Evolutionary conservation across 2,329 filamentous ascomycete species (phyloP).

Genomic region (Aphanocladium album): DNA sequence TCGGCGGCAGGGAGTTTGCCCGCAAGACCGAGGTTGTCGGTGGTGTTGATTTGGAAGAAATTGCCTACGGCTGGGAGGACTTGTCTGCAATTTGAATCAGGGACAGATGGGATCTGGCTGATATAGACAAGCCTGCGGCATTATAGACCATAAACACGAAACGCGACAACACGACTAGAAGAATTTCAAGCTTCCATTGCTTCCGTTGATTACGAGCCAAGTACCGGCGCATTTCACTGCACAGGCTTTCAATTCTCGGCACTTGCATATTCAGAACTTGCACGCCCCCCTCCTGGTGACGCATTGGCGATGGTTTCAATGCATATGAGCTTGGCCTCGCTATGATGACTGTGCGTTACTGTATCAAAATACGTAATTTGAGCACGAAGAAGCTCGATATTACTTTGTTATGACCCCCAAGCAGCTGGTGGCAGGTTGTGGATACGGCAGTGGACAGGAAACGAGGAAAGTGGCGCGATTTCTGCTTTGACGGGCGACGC

Average conservation of each 20-base stretch:
- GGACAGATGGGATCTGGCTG: neutral
- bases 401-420: neutral
- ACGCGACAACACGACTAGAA: neutral
- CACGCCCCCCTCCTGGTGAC: neutral
- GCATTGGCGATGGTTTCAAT: neutral
- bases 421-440: neutral
- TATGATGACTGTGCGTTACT: neutral
- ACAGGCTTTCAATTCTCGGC: neutral
- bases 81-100: neutral
- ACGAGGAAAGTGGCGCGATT: neutral
- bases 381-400: neutral
- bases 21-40: neutral
- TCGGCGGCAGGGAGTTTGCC: conserved; percentile 1
- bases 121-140: neutral
- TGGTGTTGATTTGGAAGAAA: neutral
- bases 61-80: neutral
- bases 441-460: neutral
- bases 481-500: neutral
- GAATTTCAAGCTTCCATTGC: neutral
- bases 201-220: neutral
- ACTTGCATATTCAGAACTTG: neutral
- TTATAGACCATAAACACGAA: neutral
- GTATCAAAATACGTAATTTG: neutral
- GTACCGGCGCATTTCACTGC: neutral
- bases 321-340: neutral